Base-by-base conservation (phyloP, 2,329 filamentous ascomycete genomes). In the Apiospora pterosperma region DNA sequence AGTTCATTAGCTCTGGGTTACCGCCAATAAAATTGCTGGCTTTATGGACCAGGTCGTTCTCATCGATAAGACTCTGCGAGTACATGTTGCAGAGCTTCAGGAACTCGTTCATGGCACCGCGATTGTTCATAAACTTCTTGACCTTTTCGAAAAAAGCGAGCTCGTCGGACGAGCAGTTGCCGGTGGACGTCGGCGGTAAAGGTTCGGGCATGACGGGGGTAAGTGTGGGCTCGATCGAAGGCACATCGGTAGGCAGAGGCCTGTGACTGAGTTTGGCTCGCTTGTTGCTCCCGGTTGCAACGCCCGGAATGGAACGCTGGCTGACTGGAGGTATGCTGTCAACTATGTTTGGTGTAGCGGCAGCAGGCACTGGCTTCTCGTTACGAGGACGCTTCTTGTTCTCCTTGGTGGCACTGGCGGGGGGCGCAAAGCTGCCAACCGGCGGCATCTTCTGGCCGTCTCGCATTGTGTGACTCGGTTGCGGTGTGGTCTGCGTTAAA, bases 61-160 rank as follows among this genome's bases (percentile, higher is more conserved):
- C 90, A 73, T 97, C 93, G 67, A 99, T 96, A 61, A 99, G 85
- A 70, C 96, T 94, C 72, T 97, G 92, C 25, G 92, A 96, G 80
- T 93, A 99, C 36, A 99, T 84, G 71, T 98, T 99, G 82, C 95
- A 96, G 7, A 99, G 87, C 81, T 99, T 99, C 68, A 99, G 80
- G 77, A 99, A 99, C 76, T 99, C 96, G 71, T 92, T 94, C 85
- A 97, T 96, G 3, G 90, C 90, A 64, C 92, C 91, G 76, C 97
- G 92, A 77, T 98, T 98, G 67, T 91, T 90, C 65, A 99, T 92
- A 73, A 91, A 95, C 78, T 99, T 99, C 85, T 97, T 98, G 21
- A 96, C 93, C 8, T 93, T 90, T 67, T 99, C 96, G 72, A 99
- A 99, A 79, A 98, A 98, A 2, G 89, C 89, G 62, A 98, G 85